Base-by-base conservation (phyloP, 768 basidiomycete species). In the Auricularia heimuer region DNA sequence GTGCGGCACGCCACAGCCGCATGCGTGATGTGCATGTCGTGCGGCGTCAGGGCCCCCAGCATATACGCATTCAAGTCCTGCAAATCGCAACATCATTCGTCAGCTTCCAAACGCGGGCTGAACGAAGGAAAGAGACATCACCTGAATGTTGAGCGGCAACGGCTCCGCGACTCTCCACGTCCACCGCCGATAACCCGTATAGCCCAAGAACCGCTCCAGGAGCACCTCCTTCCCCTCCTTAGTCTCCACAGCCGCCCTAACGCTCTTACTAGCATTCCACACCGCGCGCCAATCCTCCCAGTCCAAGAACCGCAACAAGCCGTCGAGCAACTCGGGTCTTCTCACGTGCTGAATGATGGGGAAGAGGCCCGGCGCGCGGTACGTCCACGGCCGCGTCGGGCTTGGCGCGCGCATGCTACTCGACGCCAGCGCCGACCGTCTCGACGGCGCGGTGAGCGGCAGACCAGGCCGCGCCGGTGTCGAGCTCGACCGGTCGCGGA, bases 41-140 rank as follows among this genome's bases (percentile, higher is more conserved):
- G 84, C 6, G 92, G 91, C 33, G 89, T 82, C 4, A 85, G 86
- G 3, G 92, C 87, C 2, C 89, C 89, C 58, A 85, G 82, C 83
- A 92, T 85, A 69, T 92, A 94, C 62, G 87, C 82, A 70, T 83
- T 83, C 47, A 94, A 79, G 73, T 94, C 91, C 88, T 92, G 69
- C 6, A n/a, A 16, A 60, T 16, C 63, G 66, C 18, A 33, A 8
- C 21, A 65, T 37, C 47, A 66, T 73, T 29, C 72, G 66, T 8
- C 64, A 33, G 35, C 36, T 56, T 37, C 2, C 34, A 35, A 33
- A 36, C 34, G n/a, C 45, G 4, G 8, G 39, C 39, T 14, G 8
- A 7, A 42, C 29, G 39, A 39, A 60, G 4, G 2, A 35, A 76
- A 7, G 34, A 10, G 45, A 21, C 60, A 83, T 64, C 66, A 85